phyloP scores from a whole-genome alignment of 1,284 basidiomycete species.

The Cryptococcus sp. region DNA sequence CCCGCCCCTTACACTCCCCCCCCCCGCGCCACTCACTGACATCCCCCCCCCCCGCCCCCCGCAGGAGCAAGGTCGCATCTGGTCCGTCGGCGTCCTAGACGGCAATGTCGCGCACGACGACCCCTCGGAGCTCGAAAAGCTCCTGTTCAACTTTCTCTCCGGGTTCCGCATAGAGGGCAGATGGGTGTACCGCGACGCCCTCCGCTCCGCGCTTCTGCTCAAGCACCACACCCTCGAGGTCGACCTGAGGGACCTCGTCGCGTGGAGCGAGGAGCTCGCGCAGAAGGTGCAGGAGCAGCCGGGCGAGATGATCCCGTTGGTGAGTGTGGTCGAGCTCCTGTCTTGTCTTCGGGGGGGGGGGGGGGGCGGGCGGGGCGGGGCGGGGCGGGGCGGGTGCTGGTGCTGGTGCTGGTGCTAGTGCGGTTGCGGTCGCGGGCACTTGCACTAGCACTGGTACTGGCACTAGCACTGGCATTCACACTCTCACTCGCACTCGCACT shows the following conservation, averaged over 20 bases:
- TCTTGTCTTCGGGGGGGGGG: background rate
- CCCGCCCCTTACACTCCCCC: background rate
- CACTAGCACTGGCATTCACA: too few species aligned
- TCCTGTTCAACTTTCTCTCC: conserved; percentile 77
- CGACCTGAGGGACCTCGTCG: conserved; percentile 80
- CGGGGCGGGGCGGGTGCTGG: background rate
- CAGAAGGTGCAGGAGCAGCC: conserved; percentile 86
- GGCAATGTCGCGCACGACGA: conserved; percentile 54
- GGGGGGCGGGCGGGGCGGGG: background rate
- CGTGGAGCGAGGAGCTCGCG: conserved; percentile 91
- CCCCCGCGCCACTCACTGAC: background rate
- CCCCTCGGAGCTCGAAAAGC: conserved; percentile 72
- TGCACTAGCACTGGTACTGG: too few species aligned
- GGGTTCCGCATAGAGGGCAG: conserved; percentile 82
- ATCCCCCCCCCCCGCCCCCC: too few species aligned
- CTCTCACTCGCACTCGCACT: background rate
- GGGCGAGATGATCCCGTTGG: conserved; percentile 82
- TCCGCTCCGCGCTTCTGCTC: conserved; percentile 82
- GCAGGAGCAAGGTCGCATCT: conserved; percentile 20
- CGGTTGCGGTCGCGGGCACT: background rate
- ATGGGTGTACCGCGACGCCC: conserved; percentile 82
- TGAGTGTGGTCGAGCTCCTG: conserved; percentile 54
- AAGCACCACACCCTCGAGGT: conserved; percentile 91
- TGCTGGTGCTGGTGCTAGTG: background rate
- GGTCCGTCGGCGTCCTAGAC: conserved; percentile 17